Evolutionary conservation across 2,329 filamentous ascomycete species (phyloP), one percentile per base, ranked within the genome.

Genomic region (Diaporthe citrichinensis): DNA sequence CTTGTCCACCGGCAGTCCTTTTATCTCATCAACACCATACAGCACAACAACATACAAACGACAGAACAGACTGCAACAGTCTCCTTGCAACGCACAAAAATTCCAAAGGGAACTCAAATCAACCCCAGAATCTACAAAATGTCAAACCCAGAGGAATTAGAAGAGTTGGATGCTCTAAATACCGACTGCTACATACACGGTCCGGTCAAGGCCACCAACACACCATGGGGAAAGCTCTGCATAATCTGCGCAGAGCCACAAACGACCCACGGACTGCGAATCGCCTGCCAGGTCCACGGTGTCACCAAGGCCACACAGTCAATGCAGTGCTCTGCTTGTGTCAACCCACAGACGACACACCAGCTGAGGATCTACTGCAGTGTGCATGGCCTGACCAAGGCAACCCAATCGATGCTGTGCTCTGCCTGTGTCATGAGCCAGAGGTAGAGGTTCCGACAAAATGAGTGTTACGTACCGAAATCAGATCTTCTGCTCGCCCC

Each of bases 301-400:
- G 23, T 68, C 3, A 53, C 65, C 10, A 53, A 68, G 46, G 49
- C 31, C 2, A 68, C 65, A 3, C 23, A 68, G 65, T 53, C 65
- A 3, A 53, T 39, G 65, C 46, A 53, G n/a, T 53, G 46, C 65
- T 68, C 46, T 39, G 44, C 46, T 39, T 53, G 65, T 25, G 31
- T 53, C 31, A 68, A 68, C 31, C 62, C 46, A 8, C 62, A 68
- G 62, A 68, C 62, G 62, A 53, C 62, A 53, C 62, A 68, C 53
- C 46, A 68, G 31, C 31, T 68, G 12, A 34, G 62, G 36, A 67
- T 67, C 28, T 51, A 67, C 62, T 51, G 62, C 23, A 5, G 12
- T 9, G 44, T 68, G 8, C 62, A 68, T 17, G 65, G 49, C n/a
- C 34, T 55, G 8, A 69, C 34, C 3, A 69, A 69, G 3, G 34